Evolutionary conservation across 2,329 filamentous ascomycete genomes (phyloP), one percentile per base, ranked within the genome.

Genomic region (Pseudogymnoascus sp.): DNA sequence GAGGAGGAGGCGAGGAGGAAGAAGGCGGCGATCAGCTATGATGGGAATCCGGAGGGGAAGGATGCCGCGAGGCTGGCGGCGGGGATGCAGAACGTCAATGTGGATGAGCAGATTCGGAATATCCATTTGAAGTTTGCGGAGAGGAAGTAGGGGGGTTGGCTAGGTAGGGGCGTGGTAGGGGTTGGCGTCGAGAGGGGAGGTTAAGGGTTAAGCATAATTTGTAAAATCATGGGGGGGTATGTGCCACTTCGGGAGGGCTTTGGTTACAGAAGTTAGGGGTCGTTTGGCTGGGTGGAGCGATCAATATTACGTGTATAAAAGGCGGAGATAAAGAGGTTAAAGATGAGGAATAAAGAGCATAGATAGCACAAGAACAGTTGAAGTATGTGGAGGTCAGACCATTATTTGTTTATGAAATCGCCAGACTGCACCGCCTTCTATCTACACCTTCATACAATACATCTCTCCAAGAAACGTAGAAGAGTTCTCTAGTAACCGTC

Each of bases 51-150:
- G 19, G 84, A 89, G 62, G 81, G 79, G 64, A 83, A 85, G 68
- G 83, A 82, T 78, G 72, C 81, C 72, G 73, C 72, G 61, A 73
- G 78, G 64, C 68, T 78, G 65, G 29, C 12, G 31, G 77, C 78
- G 66, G 82, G 86, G 68, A 81, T 87, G 76, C 83, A 87, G 71
- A 83, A 78, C 61, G 84, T 89, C 74, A 93, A 91, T 71, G 86
- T 96, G 38, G 89, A 94, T 72, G 91, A 95, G 73, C 91, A 96
- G 77, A 91, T 96, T 66, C 81, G 88, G 64, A 80, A 83, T 60
- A 84, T 88, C 63, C 83, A 87, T 67, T 78, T 86, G 69, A 84
- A 83, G 69, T 81, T 78, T 63, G 74, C 72, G 11, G 71, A 72
- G 35, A 68, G 68, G 63, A 72, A 72, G 63, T 72, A 55, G 61